These are phyloP conservation scores for Pilasporangium apinafurcum DNA, from an alignment of 352 stramenopile genomes.

Conservation along the genomic window DNA sequence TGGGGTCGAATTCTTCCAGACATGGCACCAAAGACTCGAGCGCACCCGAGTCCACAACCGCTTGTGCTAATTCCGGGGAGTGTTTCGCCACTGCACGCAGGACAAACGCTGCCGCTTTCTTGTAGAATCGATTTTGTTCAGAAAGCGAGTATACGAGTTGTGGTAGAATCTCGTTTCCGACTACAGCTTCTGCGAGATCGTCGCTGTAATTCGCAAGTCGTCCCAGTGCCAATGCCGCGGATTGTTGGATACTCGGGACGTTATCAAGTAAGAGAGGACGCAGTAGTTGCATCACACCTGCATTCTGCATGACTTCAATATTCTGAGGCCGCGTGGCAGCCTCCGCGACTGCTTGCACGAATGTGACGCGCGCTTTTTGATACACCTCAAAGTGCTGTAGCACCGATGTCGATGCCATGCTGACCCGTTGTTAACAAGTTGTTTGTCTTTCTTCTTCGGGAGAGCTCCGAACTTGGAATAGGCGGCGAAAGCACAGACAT, in stretches of 20 bases:
- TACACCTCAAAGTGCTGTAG: constrained; percentile 95
- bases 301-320: constrained; percentile 96
- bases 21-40: constrained; percentile 91
- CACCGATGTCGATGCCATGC: constrained; percentile 84
- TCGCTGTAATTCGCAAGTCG: constrained; percentile 94
- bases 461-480: not conserved
- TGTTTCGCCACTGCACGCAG: constrained; percentile 93
- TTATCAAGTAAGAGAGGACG: constrained; percentile 92
- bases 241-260: constrained; percentile 94
- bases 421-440: not conserved
- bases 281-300: constrained; percentile 93
- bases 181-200: constrained; percentile 91
- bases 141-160: constrained; percentile 95
- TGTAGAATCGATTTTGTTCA: constrained; percentile 95
- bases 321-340: constrained; percentile 92
- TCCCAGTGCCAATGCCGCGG: constrained; percentile 88
- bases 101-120: constrained; percentile 94
- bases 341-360: constrained; percentile 93
- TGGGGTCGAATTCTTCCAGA: constrained; percentile 94
- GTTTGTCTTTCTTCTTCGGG: not conserved
- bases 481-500: too few relatives aligned
- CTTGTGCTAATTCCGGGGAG: constrained; percentile 91
- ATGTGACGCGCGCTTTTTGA: constrained; percentile 93
- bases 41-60: constrained; percentile 90
- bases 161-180: constrained; percentile 94